Evolutionary conservation across 2,329 filamentous ascomycete species (phyloP), one percentile per base, ranked within the genome.

Genomic region (Didymellaceae sp.): DNA sequence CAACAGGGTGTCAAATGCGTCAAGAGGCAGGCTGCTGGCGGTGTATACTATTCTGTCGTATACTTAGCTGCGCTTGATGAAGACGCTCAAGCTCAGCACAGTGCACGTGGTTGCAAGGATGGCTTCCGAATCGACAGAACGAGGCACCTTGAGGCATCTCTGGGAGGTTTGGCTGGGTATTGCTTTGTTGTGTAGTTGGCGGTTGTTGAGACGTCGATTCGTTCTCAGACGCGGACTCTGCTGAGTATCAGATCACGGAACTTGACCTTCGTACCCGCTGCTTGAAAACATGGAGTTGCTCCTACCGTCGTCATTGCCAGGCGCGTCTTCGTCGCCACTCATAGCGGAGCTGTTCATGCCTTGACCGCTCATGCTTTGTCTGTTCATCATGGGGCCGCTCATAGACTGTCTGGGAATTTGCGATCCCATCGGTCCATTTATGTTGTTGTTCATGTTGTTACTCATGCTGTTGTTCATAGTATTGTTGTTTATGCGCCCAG

Each of bases 251-350:
- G 48, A 52, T 46, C 42, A 65, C 11, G 58, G 49, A 18, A 21
- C 41, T 42, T 61, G 59, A 18, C 44, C 49, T 16, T 66, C 62
- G 4, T 65, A 52, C 4, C 57, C 61, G 25, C 47, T 53, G 28
- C 52, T 61, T 25, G 58, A 32, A 31, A 63, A 48, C 6, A 52
- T 48, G 33, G 63, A 62, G 49, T 49, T 61, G 34, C 58, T 61
- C 21, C 61, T 54, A 25, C 56, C 58, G 40, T 67, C 61, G 17
- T 51, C 52, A 10, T 52, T 52, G 7, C 57, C 57, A 13, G 65
- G 54, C 7, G 65, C 57, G 16, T 46, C 52, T 13, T 67, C 61
- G 10, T 61, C 56, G 8, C 58, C 48, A 14, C 21, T 21, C 31
- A 52, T 42, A 10, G 44, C 51, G 13, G 52, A 40, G 3, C 54